Evolutionary conservation across 169 alveolate genomes (phyloP).

Genomic region (Cryptosporidium sp.): DNA sequence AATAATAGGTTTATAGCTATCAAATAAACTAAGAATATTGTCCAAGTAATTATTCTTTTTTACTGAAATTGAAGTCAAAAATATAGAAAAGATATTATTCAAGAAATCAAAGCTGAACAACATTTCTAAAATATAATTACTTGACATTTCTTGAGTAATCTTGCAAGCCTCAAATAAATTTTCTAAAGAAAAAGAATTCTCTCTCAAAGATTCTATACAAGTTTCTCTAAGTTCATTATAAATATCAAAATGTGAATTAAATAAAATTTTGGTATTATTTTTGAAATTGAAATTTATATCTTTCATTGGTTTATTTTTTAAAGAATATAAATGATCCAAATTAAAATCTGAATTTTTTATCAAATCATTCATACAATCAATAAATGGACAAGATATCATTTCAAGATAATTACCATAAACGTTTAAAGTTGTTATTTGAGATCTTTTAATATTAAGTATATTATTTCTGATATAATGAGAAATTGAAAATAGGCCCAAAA

Average conservation of each 20-base stretch:
- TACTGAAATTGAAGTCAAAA: background rate
- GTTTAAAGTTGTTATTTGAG: constrained; percentile 60
- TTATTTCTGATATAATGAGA: constrained; percentile 44
- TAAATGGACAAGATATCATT: constrained; percentile 54
- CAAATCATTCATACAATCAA: background rate
- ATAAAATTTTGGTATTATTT: background rate
- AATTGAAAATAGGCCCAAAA: constrained; percentile 31
- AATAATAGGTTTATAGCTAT: background rate
- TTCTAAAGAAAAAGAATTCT: constrained; percentile 9
- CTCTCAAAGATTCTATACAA: constrained; percentile 66
- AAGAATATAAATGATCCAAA: background rate
- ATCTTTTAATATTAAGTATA: constrained; percentile 34
- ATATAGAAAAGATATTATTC: constrained; percentile 24
- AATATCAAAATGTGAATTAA: constrained; percentile 14
- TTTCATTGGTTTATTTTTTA: background rate
- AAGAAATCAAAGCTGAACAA: constrained; percentile 24
- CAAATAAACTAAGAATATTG: background rate
- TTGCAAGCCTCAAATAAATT: constrained; percentile 23
- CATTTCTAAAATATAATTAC: background rate
- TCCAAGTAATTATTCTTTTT: constrained; percentile 10
- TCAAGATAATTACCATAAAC: constrained; percentile 39
- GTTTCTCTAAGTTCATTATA: constrained; percentile 56
- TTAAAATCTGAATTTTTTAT: background rate
- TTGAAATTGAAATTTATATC: background rate
- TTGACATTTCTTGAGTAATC: background rate